These are phyloP conservation scores for Cercis canadensis DNA, from an alignment of 306 rosid genomes.

Conservation along the genomic window DNA sequence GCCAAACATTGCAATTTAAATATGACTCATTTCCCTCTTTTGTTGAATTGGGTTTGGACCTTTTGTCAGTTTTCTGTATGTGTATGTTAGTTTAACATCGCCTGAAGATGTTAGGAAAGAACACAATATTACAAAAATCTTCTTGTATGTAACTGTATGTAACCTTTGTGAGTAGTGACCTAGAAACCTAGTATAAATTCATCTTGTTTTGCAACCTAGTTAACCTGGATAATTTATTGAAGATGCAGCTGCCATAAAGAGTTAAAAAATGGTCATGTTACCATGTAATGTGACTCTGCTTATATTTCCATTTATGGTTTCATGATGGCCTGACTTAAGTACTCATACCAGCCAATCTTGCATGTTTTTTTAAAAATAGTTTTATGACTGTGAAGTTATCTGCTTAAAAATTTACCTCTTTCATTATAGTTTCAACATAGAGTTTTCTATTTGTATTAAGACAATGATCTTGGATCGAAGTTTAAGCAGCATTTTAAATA, in stretches of 20 bases:
- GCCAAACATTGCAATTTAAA: not conserved
- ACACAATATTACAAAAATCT: conserved; percentile 2
- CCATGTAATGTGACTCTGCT: not conserved
- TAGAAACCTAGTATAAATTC: not conserved
- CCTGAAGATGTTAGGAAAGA: not conserved
- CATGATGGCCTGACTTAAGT: not conserved
- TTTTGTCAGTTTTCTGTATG: no score
- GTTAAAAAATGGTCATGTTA: not conserved
- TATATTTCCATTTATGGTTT: no score
- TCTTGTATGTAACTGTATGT: conserved; percentile 18
- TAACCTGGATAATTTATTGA: not conserved
- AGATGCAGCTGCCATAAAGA: conserved; percentile 8
- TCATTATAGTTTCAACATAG: not conserved
- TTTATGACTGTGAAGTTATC: not conserved
- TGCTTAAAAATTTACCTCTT: not conserved
- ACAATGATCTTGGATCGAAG: conserved; percentile 17
- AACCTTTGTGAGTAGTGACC: not conserved
- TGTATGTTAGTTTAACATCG: not conserved
- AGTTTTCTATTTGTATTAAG: not conserved
- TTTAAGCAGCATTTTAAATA: conserved; percentile 22
- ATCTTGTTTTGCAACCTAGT: no score
- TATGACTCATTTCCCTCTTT: not conserved
- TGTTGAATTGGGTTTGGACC: no score
- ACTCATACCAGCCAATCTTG: no score
- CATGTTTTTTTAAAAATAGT: no score